Base-by-base conservation (phyloP, 768 basidiomycete genomes). In the Lentinula detonsa region DNA sequence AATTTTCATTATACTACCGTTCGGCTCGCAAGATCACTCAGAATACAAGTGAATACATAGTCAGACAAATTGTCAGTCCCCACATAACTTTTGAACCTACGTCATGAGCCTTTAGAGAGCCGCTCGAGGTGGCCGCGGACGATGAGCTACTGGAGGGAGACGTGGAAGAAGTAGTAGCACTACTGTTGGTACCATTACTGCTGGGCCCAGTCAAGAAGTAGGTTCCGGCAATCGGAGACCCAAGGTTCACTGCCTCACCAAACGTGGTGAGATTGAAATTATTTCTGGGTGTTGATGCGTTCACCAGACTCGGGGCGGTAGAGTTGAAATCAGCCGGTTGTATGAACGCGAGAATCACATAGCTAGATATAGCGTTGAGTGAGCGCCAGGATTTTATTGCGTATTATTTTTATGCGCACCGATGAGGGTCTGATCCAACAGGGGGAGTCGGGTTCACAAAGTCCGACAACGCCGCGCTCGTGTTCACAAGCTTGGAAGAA, bases 191-290 rank as follows among this genome's bases (percentile, higher is more conserved):
- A 60, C 63, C 60, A 60, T 64, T 60, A 62, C 69, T 65, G 43
- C 67, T 67, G 5, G 76, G 71, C 2, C 75, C 76, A 15, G 75
- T 73, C 34, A 78, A 65, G 68, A 80, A 80, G 66, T 74, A 80
- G 50, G 73, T 78, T 37, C 78, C 79, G 16, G 76, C 77, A 46
- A 79, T 63, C 3, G 78, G 76, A 31, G 64, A 57, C 1, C 73
- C 74, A 15, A 80, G 68, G 33, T 72, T 67, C 8, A 73, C 63
- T 15, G 65, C 68, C 28, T 64, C 61, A 6, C 71, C 73, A 64
- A 81, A 79, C 13, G 61, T 62, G 34, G 73, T 69, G 57, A 78
- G 64, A 62, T 76, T 76, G 70, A 81, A 81, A 53, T 73, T 73
- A 33, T 61, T 68, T 61, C 75, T 67, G 31, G 72, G 69, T 2